These are phyloP conservation scores for Kwoniella botswanensis DNA, from an alignment of 768 basidiomycete genomes.

Conservation along the genomic window DNA sequence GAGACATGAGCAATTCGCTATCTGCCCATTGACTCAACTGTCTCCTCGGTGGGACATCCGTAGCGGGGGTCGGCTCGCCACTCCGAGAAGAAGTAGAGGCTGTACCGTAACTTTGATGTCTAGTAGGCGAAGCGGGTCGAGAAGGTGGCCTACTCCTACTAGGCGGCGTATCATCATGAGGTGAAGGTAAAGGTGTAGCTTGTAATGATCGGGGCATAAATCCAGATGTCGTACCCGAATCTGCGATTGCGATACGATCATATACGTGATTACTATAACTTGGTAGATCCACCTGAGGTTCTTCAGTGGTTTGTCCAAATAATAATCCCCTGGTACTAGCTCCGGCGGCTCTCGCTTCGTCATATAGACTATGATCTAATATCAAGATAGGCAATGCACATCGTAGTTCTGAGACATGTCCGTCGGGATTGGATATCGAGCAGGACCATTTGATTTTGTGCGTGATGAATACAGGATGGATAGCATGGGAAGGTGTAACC, in stretches of 20 bases:
- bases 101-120: slow-evolving; percentile 20
- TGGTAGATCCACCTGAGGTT: slow-evolving; percentile 77
- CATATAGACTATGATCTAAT: slow-evolving; percentile 72
- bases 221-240: slow-evolving; percentile 41
- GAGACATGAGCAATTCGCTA: slow-evolving; percentile 76
- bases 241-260: slow-evolving; percentile 71
- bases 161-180: slow-evolving; percentile 45
- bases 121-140: slow-evolving; percentile 37
- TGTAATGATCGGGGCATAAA: slow-evolving; percentile 35
- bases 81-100: slow-evolving; percentile 18
- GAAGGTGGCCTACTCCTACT: slow-evolving; percentile 38
- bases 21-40: slow-evolving; percentile 72
- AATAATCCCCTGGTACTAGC: slow-evolving; percentile 77
- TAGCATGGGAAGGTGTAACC: slow-evolving; percentile 71
- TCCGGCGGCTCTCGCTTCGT: slow-evolving; percentile 75
- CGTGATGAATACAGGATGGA: slow-evolving; percentile 74
- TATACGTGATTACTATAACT: slow-evolving; percentile 87
- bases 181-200: slow-evolving; percentile 43
- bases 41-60: slow-evolving; percentile 52
- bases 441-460: slow-evolving; percentile 74
- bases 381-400: slow-evolving; percentile 89
- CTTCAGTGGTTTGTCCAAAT: slow-evolving; percentile 62
- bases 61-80: slow-evolving; percentile 24
- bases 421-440: slow-evolving; percentile 80
- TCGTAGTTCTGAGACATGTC: slow-evolving; percentile 90